Evolutionary conservation across 108 stramenopile genomes (phyloP).

Genomic region (Cyclotella sp.): DNA sequence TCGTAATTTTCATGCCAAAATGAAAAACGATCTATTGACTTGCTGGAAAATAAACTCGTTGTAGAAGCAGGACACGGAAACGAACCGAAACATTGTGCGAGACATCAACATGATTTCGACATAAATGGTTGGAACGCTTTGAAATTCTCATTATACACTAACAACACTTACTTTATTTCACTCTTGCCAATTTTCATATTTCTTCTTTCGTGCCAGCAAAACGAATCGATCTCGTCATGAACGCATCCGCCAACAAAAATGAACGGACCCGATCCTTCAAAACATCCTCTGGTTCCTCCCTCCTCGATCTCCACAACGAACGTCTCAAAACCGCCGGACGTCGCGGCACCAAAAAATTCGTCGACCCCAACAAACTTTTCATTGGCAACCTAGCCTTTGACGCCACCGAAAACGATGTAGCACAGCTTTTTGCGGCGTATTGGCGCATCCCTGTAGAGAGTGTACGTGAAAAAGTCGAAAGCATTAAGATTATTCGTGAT

Average conservation of each 20-base stretch:
- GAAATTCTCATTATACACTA: no score
- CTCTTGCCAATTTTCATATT: background rate
- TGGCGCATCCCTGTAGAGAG: constrained; percentile 65
- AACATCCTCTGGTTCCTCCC: constrained; percentile 32
- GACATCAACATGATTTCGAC: no score
- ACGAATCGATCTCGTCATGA: constrained; percentile 15
- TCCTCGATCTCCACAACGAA: constrained; percentile 49
- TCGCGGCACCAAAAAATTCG: constrained; percentile 73
- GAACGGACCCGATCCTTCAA: constrained; percentile 37
- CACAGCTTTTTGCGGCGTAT: constrained; percentile 31
- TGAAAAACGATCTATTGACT: no score
- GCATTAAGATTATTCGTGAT: constrained; percentile 70
- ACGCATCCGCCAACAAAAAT: constrained; percentile 27
- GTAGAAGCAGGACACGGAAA: no score
- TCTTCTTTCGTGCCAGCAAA: background rate
- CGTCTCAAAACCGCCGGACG: constrained; percentile 64
- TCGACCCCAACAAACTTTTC: constrained; percentile 68
- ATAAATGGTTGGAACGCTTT: no score
- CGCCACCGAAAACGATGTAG: constrained; percentile 62
- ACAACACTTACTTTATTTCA: no score
- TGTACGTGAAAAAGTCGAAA: constrained; percentile 46
- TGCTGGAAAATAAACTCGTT: no score
- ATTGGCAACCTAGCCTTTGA: constrained; percentile 56
- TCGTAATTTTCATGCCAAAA: no score
- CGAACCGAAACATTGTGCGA: no score